Conservation (phyloP, 164 flowering plant genomes). For the Sextonia rubra region DNA sequence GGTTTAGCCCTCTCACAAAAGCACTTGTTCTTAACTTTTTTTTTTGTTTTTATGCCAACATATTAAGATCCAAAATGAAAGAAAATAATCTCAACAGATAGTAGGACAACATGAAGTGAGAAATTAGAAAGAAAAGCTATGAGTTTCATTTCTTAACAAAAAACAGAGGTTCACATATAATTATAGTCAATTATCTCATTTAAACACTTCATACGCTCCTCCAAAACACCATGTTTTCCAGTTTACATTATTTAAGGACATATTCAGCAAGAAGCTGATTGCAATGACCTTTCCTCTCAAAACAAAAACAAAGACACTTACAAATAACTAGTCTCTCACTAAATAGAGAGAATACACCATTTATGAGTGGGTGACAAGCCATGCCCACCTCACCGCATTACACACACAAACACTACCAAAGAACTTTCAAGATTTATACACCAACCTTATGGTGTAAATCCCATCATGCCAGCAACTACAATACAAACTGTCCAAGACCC, state of each 20-base stretch:
- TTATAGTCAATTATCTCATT: background rate
- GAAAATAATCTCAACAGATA: too few relatives aligned
- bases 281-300: background rate
- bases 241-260: background rate
- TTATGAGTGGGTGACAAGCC: constrained; percentile 2
- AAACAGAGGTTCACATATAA: background rate
- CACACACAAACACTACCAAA: background rate
- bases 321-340: background rate
- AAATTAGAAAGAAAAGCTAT: background rate
- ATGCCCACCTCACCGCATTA: constrained; percentile 1
- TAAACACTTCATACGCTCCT: background rate
- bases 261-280: background rate
- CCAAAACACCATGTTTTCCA: background rate
- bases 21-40: too few relatives aligned
- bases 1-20: background rate
- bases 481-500: background rate
- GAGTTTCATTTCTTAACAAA: background rate
- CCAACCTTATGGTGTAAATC: background rate
- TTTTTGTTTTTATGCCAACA: too few relatives aligned
- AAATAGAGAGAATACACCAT: background rate
- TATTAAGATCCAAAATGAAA: too few relatives aligned
- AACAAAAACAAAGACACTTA: background rate
- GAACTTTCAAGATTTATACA: background rate
- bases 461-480: background rate
- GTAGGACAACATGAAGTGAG: background rate